Evolutionary conservation across 2,329 filamentous ascomycete genomes (phyloP).

Genomic region (Penicillium crustosum): DNA sequence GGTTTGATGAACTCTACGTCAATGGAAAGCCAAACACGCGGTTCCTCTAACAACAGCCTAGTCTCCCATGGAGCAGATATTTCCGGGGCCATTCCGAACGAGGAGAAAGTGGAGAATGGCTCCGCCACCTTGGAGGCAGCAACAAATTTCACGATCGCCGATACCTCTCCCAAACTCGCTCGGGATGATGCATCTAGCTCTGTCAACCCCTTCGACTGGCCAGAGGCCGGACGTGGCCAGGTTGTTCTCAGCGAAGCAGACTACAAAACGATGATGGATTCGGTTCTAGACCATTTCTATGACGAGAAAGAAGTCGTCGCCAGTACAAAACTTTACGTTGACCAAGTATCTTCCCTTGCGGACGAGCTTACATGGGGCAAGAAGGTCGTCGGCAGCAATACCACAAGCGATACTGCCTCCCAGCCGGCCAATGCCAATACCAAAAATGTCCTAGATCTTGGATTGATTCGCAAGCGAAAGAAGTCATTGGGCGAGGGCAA

Average conservation of each 20-base stretch:
- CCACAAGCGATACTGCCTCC: background rate
- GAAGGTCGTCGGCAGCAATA: constrained; percentile 34
- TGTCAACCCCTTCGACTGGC: constrained; percentile 36
- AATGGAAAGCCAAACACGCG: constrained; percentile 29
- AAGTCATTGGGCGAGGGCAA: constrained; percentile 24
- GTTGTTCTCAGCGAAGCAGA: constrained; percentile 40
- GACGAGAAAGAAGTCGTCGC: constrained; percentile 37
- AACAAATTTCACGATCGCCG: background rate
- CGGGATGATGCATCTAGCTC: constrained; percentile 8
- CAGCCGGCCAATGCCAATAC: constrained; percentile 14
- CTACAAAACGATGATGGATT: constrained; percentile 42
- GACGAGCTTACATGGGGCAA: constrained; percentile 40
- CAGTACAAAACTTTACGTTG: constrained; percentile 45
- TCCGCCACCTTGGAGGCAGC: background rate
- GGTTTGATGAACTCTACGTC: constrained; percentile 40
- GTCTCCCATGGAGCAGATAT: background rate
- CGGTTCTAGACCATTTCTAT: constrained; percentile 46
- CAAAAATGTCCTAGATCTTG: constrained; percentile 31
- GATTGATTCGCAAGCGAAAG: constrained; percentile 42
- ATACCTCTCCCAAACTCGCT: background rate
- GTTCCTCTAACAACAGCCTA: background rate
- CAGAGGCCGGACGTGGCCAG: constrained; percentile 34
- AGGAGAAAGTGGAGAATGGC: background rate
- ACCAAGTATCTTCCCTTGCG: constrained; percentile 42
- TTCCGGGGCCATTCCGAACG: background rate